Base-by-base conservation (phyloP, 441 rosid species). In the Oxalis stricta region DNA sequence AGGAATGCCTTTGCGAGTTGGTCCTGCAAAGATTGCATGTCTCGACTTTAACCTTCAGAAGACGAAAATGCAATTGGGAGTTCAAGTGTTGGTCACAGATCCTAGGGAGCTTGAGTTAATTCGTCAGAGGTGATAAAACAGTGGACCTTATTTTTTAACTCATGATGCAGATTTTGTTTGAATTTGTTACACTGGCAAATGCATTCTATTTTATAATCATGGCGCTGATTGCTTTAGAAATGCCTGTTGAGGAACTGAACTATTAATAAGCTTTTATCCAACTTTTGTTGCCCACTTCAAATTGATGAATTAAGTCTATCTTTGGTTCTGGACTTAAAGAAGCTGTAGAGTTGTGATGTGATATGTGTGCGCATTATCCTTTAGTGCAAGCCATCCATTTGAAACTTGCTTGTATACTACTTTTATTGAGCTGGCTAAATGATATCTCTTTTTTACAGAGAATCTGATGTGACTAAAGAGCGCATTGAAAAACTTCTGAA, bases 21-120 rank as follows among this genome's bases (percentile, higher is more conserved):
- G 83, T 38, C 82, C 95, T 30, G 92, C 99, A 20, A 87, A 61
- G 72, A 77, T 92, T 60, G 97, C 99, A 7, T 82, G 94, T 61
- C 96, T 87, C 42, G 99, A 92, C 71, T 84, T 92, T 52, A 92
- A 87, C 63, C 87, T 92, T 40, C 95, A 92, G 73, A 92, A 76
- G 68, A 84, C 95, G 49, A 92, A 92, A 69, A 82, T 87, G 97
- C 97, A 84, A 64, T 30, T 87, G 66, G 99, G 95, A 56, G 80
- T 92, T 63, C 99, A 92, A 67, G 92, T 92, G 44, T 64, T 92
- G 20, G 97, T 92, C 36, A 60, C 65, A 30, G 94, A 92, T 75
- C 99, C 99, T 14, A 84, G 95, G 66, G 99, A 92, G 69, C 99
- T 92, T 35, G 99, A 92, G 62, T 86, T 75, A 59, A 84, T 86